Base-by-base conservation (phyloP, 768 basidiomycete genomes). In the Cystofilobasidium bisporidii region DNA sequence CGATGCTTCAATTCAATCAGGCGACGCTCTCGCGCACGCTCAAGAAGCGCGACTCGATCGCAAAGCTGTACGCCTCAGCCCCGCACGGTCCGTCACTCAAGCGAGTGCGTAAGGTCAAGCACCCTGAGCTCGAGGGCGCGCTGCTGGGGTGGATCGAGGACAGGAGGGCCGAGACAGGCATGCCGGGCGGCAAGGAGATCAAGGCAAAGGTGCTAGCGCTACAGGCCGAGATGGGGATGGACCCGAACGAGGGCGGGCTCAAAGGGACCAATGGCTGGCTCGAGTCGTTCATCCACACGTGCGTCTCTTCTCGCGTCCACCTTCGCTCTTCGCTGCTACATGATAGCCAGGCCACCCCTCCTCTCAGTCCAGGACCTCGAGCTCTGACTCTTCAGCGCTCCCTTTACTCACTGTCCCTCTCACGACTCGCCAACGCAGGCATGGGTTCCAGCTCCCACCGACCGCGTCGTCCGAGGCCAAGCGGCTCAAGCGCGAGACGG, bases 201-300 rank as follows among this genome's bases (percentile, higher is more conserved):
- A 61, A 61, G 40, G 22, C 17, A 5, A 41, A 32, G 18, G 40
- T 61, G 17, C 17, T 61, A 3, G 40, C 40, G 14, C 45, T 61
- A 20, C 60, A 61, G 45, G 18, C 11, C 9, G 60, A 61, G 40
- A 40, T 22, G 3, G 60, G 60, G 14, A 32, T 61, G 60, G 28
- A 28, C 30, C 40, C 40, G 28, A 32, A 28, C 20, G 36, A 61
- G n/a, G 60, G 41, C 5, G 41, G 60, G 20, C 40, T 61, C 36
- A 61, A 61, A 41, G 60, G 60, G 9, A 61, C 60, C 24, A 61
- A 61, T 15, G 60, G 60, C 28, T 61, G 60, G 60, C 40, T 61
- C 36, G 60, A 61, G 26, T 61, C 60, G 45, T 61, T 61, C 40
- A 22, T 61, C 18, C 17, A 30, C 15, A 61, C 60, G 60, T 61